A percentile compares a stretch with the other conserved stretches of the same genome.
Conservation (phyloP, 257 asterid species). For the Petrea volubilis region DNA sequence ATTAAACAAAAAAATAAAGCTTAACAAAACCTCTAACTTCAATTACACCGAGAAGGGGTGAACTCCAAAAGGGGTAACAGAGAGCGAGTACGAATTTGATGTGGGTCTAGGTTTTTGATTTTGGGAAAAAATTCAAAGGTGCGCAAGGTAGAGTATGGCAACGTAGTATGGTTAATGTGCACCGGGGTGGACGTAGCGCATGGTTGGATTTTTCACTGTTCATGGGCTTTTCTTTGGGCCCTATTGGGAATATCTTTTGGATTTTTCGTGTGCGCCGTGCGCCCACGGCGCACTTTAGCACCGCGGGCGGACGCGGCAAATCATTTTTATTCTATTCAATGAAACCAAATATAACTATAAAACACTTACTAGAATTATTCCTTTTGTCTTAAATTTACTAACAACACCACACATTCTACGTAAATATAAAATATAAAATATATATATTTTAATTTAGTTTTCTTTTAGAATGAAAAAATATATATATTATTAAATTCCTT, state of each 20-base stretch:
- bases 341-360: neutral
- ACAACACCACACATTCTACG: too few relatives aligned
- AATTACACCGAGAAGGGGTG: slow-evolving; percentile 28
- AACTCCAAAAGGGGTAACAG: slow-evolving; percentile 31
- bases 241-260: neutral
- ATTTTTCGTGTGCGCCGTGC: neutral
- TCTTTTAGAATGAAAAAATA: too few relatives aligned
- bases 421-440: too few relatives aligned
- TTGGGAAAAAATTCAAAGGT: slow-evolving; percentile 37
- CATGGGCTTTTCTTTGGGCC: slow-evolving; percentile 28
- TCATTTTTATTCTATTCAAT: neutral
- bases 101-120: slow-evolving; percentile 44
- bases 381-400: too few relatives aligned
- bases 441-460: too few relatives aligned
- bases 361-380: too few relatives aligned
- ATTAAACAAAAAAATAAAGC: neutral
- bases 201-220: slow-evolving; percentile 22
- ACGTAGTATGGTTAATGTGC: slow-evolving; percentile 11
- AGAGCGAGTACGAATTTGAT: slow-evolving; percentile 27
- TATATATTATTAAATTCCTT: too few relatives aligned
- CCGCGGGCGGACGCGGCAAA: slow-evolving; percentile 26
- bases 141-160: slow-evolving; percentile 32
- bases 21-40: slow-evolving; percentile 30
- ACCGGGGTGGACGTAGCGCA: slow-evolving; percentile 27
- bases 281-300: slow-evolving; percentile 24